Evolutionary conservation across 2,329 filamentous ascomycete species (phyloP).

Genomic region (Ascochyta pisi): DNA sequence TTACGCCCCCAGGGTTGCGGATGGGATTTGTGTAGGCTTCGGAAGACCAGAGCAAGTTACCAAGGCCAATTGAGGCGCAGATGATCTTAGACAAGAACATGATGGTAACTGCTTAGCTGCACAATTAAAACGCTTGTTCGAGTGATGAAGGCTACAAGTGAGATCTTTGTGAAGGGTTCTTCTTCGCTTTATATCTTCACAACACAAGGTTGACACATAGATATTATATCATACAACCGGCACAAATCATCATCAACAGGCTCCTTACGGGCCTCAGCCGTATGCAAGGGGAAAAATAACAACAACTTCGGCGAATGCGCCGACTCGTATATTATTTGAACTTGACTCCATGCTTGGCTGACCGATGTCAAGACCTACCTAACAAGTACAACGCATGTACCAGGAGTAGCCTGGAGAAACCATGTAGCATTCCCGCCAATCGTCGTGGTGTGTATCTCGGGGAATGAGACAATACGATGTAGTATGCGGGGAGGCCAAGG

Average conservation of each 20-base stretch:
- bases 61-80: background rate
- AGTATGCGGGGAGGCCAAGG: slow-evolving; percentile 1
- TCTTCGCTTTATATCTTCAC: background rate
- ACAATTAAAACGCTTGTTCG: background rate
- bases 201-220: background rate
- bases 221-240: background rate
- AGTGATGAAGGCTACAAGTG: background rate
- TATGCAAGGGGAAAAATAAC: background rate
- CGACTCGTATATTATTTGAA: background rate
- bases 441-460: background rate
- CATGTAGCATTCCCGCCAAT: background rate
- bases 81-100: slow-evolving; percentile 1
- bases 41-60: background rate
- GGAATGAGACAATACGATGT: background rate
- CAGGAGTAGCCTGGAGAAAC: background rate
- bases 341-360: slow-evolving; percentile 1
- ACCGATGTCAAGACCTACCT: background rate
- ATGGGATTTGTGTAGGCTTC: slow-evolving; percentile 6
- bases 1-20: slow-evolving; percentile 2
- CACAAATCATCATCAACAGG: background rate
- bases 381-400: background rate
- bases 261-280: background rate
- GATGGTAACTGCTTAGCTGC: background rate
- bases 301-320: background rate
- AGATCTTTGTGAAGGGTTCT: background rate